phyloP scores from a whole-genome alignment of 208 protist genomes.

The Leishmania major region DNA sequence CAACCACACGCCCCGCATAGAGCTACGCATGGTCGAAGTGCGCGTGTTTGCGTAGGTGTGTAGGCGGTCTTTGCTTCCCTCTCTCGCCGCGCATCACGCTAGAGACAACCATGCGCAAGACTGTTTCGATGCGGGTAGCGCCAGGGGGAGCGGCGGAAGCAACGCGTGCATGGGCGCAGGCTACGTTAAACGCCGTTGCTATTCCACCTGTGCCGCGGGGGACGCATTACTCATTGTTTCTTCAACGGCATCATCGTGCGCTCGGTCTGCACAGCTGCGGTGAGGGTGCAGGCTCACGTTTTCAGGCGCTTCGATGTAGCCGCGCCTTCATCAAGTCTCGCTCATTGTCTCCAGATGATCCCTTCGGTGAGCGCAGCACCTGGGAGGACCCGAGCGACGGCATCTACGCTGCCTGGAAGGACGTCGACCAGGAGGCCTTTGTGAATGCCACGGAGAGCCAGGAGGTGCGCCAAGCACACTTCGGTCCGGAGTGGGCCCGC shows the following conservation, averaged over 20 bases:
- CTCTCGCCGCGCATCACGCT: not conserved
- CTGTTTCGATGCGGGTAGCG: not conserved
- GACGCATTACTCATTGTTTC: not conserved
- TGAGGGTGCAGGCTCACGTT: not conserved
- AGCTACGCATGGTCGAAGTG: not conserved
- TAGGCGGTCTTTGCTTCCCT: constrained; percentile 11
- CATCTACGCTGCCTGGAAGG: constrained; percentile 71
- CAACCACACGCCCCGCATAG: not conserved
- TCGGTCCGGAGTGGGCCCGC: constrained; percentile 80
- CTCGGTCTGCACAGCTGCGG: not conserved
- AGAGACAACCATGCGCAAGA: not conserved
- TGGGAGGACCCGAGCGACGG: constrained; percentile 73
- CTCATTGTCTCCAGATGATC: constrained; percentile 66
- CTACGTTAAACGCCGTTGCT: not conserved
- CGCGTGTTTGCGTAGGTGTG: not conserved
- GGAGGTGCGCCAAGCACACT: constrained; percentile 72
- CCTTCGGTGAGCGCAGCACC: constrained; percentile 69
- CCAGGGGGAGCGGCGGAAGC: not conserved
- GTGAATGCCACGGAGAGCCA: constrained; percentile 61
- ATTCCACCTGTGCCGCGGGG: not conserved
- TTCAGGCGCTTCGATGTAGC: constrained; percentile 14
- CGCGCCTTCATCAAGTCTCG: constrained; percentile 37
- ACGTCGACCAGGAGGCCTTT: constrained; percentile 66
- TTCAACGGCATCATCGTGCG: not conserved
- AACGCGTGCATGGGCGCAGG: not conserved